Conservation (phyloP, 1,139 yeast species). For the Geotrichum aggregatum region DNA sequence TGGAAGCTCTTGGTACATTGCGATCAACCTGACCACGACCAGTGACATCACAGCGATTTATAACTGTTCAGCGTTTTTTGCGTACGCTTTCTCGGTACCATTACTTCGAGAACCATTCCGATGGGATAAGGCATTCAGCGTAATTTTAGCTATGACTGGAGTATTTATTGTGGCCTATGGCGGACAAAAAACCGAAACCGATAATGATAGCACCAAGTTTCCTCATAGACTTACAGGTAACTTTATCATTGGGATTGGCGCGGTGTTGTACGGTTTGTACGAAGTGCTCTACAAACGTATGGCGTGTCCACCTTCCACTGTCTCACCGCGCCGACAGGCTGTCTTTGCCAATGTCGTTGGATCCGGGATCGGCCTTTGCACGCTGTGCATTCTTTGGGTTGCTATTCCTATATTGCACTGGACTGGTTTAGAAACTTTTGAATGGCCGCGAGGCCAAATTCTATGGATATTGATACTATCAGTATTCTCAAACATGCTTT, state of each 20-base stretch:
- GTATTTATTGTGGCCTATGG: conserved; percentile 78
- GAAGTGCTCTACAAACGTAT: conserved; percentile 77
- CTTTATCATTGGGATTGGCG: conserved; percentile 68
- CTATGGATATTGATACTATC: conserved; percentile 46
- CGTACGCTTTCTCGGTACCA: conserved; percentile 79
- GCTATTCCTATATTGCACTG: conserved; percentile 51
- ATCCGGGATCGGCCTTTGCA: conserved; percentile 56
- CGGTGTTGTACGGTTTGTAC: conserved; percentile 75
- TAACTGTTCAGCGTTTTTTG: conserved; percentile 85
- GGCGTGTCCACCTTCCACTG: conserved; percentile 67
- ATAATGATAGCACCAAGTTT: conserved; percentile 37
- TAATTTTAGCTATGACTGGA: conserved; percentile 65
- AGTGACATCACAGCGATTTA: conserved; percentile 87
- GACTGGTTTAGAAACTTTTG: conserved; percentile 56
- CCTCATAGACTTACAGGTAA: conserved; percentile 71
- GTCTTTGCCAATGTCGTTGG: conserved; percentile 57
- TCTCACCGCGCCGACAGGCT: conserved; percentile 53
- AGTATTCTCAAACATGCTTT: conserved; percentile 58
- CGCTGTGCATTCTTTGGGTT: conserved; percentile 50
- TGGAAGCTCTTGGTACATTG: conserved; percentile 81
- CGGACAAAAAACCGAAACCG: conserved; percentile 41
- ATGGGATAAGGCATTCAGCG: conserved; percentile 64
- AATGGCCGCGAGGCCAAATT: conserved; percentile 46
- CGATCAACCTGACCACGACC: conserved; percentile 77
- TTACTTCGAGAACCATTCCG: conserved; percentile 61